Conservation (phyloP, 2,329 filamentous ascomycete genomes). For the Dactylellina drechsleri region DNA sequence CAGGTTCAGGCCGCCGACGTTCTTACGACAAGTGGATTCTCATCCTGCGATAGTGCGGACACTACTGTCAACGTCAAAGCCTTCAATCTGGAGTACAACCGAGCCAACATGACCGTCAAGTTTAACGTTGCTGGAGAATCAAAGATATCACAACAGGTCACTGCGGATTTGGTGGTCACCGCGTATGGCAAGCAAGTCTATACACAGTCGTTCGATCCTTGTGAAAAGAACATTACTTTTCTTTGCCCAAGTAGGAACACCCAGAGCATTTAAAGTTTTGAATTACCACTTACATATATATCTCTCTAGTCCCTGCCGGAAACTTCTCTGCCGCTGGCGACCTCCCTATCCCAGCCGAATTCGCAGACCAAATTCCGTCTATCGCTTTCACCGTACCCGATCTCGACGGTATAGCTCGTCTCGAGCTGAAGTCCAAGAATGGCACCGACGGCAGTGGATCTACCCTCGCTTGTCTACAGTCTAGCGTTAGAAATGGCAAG, state of each 20-base stretch:
- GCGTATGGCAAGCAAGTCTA: conserved; percentile 89
- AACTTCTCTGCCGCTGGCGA: conserved; percentile 77
- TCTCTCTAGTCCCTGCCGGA: conserved; percentile 73
- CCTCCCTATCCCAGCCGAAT: conserved; percentile 76
- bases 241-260: conserved; percentile 78
- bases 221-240: conserved; percentile 73
- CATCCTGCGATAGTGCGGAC: conserved; percentile 72
- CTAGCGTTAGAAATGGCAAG: conserved; percentile 86
- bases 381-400: conserved; percentile 94
- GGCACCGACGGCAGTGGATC: conserved; percentile 60
- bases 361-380: conserved; percentile 78
- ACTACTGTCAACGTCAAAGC: conserved; percentile 75
- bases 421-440: conserved; percentile 73
- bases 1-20: conserved; percentile 72
- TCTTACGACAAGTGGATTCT: conserved; percentile 82
- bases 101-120: conserved; percentile 74
- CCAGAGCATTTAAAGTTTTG: not conserved
- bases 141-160: conserved; percentile 78
- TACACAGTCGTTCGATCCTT: conserved; percentile 83
- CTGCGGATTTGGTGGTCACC: conserved; percentile 76
- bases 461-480: conserved; percentile 82
- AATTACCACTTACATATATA: too few relatives aligned
- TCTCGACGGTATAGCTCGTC: conserved; percentile 82
- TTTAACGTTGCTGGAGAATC: conserved; percentile 88
- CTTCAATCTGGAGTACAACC: conserved; percentile 82